Evolutionary conservation across 768 basidiomycete species (phyloP).

Genomic region (Thelephora aurantiotincta): DNA sequence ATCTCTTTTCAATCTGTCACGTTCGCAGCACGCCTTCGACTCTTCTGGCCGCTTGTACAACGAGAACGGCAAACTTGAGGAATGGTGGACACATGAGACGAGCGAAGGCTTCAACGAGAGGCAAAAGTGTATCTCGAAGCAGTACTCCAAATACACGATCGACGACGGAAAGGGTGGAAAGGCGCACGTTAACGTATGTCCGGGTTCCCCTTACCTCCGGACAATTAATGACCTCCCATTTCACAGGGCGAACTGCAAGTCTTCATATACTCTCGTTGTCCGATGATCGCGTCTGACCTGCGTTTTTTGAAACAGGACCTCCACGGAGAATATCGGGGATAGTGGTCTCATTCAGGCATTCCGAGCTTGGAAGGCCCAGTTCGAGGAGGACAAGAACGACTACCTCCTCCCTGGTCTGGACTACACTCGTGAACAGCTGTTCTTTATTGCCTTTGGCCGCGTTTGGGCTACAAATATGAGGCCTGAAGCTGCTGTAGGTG

Average conservation of each 20-base stretch:
- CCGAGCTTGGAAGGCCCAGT: constrained; percentile 83
- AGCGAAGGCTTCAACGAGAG: constrained; percentile 70
- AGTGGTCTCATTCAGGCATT: constrained; percentile 75
- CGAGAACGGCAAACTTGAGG: constrained; percentile 69
- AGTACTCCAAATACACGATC: constrained; percentile 80
- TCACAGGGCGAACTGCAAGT: constrained; percentile 61
- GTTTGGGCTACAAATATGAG: constrained; percentile 82
- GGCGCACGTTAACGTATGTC: constrained; percentile 71
- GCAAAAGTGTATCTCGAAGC: constrained; percentile 81
- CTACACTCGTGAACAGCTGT: constrained; percentile 78
- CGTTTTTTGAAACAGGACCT: constrained; percentile 32
- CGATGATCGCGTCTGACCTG: background rate
- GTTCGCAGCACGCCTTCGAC: constrained; percentile 71
- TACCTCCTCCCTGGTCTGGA: constrained; percentile 71
- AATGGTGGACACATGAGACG: constrained; percentile 91
- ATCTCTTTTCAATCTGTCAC: background rate
- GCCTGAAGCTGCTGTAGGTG: constrained; percentile 56
- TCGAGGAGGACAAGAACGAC: constrained; percentile 38
- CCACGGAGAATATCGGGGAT: constrained; percentile 88
- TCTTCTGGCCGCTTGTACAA: constrained; percentile 85
- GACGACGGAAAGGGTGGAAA: constrained; percentile 76
- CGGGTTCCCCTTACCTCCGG: background rate
- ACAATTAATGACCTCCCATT: constrained; percentile 1
- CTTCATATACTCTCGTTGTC: background rate
- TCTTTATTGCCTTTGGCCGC: constrained; percentile 83